Base-by-base conservation (phyloP, 768 basidiomycete species). In the Mycena leptocephala region DNA sequence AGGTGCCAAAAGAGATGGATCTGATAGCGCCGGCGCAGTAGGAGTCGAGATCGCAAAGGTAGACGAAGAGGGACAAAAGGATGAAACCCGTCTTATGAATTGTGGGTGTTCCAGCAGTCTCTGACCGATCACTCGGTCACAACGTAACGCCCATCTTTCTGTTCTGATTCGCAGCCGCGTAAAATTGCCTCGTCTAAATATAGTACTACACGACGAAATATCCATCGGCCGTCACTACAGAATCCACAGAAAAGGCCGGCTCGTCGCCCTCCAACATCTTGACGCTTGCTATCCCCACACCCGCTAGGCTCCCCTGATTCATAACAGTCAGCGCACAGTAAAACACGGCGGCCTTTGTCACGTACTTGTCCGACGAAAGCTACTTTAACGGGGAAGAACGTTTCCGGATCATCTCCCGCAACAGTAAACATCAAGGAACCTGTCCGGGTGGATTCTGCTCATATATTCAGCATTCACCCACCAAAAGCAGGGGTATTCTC, bases 361-460 rank as follows among this genome's bases (percentile, higher is more conserved):
- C 77, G 66, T 67, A 78, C 77, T n/a, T 68, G 58, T 48, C 92
- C 94, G 63, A 94, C 92, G 81, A 99, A 99, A 1, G 89, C 85
- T 1, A 98, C 93, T 41, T 90, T 89, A 62, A 99, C 96, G 3
- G 98, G 97, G 95, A 99, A 99, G 88, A 98, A 98, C 13, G 90
- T 91, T 5, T 91, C 93, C 0, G 89, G 85, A 77, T 98, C 97
- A 76, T 96, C 95, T 5, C 96, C 97, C 10, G 92, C 93, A 62
- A 97, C 93, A 51, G 90, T 94, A 86, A 99, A 99, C 80, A 99
- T 96, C 79, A 99, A 88, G n/a, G 93, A 95, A 11, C 98, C 98
- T 1, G 93, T 94, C 39, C 91, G 90, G 28, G 87, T 90, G 33
- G 77, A 75, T 69, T 75, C 77, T 78, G 22, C 13, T 32, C 64